These are phyloP conservation scores for Xylaria sp. DNA, from an alignment of 2,329 filamentous ascomycete species.

Conservation along the genomic window DNA sequence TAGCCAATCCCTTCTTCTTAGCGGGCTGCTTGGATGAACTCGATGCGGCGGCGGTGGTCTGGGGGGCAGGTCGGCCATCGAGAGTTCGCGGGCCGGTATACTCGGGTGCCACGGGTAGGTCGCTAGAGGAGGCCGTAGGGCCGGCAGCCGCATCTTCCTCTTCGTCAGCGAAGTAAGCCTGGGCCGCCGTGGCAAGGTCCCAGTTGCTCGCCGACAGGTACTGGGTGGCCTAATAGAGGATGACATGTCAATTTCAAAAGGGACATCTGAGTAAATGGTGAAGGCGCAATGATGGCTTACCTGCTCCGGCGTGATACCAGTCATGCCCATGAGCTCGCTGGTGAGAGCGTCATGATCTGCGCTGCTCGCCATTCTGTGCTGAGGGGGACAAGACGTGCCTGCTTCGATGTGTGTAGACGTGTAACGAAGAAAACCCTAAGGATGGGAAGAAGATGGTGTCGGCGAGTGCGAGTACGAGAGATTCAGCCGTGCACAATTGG, in stretches of 20 bases:
- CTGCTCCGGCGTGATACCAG: constrained; percentile 49
- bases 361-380: constrained; percentile 39
- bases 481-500: not conserved
- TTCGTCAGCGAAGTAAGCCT: constrained; percentile 62
- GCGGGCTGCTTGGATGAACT: constrained; percentile 45
- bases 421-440: not conserved
- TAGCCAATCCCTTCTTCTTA: constrained; percentile 65
- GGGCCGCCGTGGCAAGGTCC: constrained; percentile 65
- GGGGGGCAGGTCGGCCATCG: constrained; percentile 62
- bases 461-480: too few species aligned
- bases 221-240: constrained; percentile 58
- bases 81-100: constrained; percentile 66
- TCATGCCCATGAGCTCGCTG: constrained; percentile 59
- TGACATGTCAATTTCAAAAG: constrained; percentile 14
- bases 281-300: constrained; percentile 28
- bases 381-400: not conserved
- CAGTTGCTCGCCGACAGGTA: constrained; percentile 68
- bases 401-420: not conserved
- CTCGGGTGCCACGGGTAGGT: constrained; percentile 32
- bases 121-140: constrained; percentile 38
- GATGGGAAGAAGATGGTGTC: not conserved
- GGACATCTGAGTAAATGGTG: not conserved
- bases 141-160: constrained; percentile 52
- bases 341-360: constrained; percentile 47
- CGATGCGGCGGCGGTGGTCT: constrained; percentile 40